Conservation (phyloP, 2,329 filamentous ascomycete genomes). For the Ceratocystis cubensis region DNA sequence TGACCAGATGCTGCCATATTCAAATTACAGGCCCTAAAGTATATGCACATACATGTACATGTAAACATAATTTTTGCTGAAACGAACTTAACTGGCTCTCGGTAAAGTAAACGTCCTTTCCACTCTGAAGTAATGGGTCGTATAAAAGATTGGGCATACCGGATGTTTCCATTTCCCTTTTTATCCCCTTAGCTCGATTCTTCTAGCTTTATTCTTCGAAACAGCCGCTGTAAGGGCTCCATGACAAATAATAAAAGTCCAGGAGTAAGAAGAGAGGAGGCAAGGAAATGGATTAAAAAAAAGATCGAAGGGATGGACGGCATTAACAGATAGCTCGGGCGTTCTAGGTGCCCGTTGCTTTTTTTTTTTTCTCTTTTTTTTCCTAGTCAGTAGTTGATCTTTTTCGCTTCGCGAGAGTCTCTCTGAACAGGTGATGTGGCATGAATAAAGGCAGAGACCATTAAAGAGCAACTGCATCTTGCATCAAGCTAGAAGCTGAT, state of each 20-base stretch:
- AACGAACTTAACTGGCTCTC: neutral
- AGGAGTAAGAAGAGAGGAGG: neutral
- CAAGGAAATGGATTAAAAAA: neutral
- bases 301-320: neutral
- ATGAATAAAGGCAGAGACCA: neutral
- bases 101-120: neutral
- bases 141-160: neutral
- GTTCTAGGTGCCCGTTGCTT: neutral
- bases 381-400: neutral
- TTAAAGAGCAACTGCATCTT: neutral
- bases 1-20: no score
- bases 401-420: no score
- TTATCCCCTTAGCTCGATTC: neutral
- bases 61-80: neutral
- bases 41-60: neutral
- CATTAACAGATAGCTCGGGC: neutral
- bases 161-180: no score
- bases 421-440: neutral
- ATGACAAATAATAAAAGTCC: neutral
- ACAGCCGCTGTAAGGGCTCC: neutral
- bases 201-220: conserved; percentile 3
- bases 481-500: neutral
- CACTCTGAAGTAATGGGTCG: neutral
- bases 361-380: neutral
- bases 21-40: neutral